Evolutionary conservation across 352 stramenopile species (phyloP).

Genomic region (Thalassiosira hispida): DNA sequence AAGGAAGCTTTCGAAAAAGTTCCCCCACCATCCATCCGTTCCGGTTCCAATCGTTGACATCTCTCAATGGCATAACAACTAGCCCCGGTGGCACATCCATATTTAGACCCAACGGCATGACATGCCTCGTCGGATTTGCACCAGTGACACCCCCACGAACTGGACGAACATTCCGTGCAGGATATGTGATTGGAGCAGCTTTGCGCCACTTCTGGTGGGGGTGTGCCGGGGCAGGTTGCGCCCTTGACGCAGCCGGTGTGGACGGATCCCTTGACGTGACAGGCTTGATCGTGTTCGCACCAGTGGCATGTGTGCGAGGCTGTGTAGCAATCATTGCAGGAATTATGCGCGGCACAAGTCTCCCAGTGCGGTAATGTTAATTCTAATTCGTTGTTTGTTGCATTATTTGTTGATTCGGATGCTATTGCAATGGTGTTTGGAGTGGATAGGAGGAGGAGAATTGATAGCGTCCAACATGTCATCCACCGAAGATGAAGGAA

Average conservation of each 20-base stretch:
- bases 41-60: constrained; percentile 69
- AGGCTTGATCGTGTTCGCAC: constrained; percentile 73
- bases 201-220: not conserved
- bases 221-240: constrained; percentile 21
- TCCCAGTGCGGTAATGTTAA: not conserved
- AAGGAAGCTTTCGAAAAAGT: constrained; percentile 41
- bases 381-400: constrained; percentile 7
- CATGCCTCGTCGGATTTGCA: constrained; percentile 76
- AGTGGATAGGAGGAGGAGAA: constrained; percentile 6
- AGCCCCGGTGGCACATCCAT: constrained; percentile 70
- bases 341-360: constrained; percentile 58
- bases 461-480: constrained; percentile 2
- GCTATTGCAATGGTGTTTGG: constrained; percentile 1
- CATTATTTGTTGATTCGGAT: constrained; percentile 2
- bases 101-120: constrained; percentile 71
- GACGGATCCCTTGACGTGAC: constrained; percentile 67
- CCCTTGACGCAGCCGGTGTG: constrained; percentile 63
- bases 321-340: constrained; percentile 63
- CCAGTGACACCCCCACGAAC: constrained; percentile 69
- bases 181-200: constrained; percentile 34
- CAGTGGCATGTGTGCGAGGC: constrained; percentile 73
- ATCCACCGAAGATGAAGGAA: not conserved
- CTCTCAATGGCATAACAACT: constrained; percentile 82
- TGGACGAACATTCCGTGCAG: constrained; percentile 26
- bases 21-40: constrained; percentile 42